These are phyloP conservation scores for Andalucia godoyi DNA, from an alignment of 78 protist genomes.

Conservation along the genomic window DNA sequence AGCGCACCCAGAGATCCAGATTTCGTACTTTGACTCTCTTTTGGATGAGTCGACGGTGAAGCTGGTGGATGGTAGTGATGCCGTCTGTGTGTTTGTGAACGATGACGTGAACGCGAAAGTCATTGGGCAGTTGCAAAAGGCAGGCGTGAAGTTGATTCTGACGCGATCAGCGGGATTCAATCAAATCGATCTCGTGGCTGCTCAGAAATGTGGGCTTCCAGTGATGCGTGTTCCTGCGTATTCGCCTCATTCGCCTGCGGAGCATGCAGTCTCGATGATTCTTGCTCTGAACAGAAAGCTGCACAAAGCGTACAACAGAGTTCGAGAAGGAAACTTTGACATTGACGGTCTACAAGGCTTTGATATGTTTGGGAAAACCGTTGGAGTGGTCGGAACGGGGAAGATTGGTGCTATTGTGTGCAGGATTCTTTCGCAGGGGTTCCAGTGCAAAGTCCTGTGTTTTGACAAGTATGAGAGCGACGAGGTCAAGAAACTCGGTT, in stretches of 20 bases:
- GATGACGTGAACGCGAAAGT: constrained; percentile 15
- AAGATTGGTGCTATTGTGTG: constrained; percentile 38
- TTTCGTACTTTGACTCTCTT: too few species aligned
- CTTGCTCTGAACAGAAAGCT: constrained; percentile 51
- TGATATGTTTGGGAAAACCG: constrained; percentile 39
- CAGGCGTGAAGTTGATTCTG: not conserved
- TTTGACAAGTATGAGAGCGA: constrained; percentile 4
- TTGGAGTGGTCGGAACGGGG: constrained; percentile 62
- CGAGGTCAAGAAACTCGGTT: constrained; percentile 13
- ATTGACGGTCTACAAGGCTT: constrained; percentile 58
- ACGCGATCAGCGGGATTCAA: constrained; percentile 69
- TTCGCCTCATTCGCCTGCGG: constrained; percentile 76
- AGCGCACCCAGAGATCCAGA: too few species aligned
- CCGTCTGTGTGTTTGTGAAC: constrained; percentile 59
- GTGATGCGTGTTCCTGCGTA: constrained; percentile 70
- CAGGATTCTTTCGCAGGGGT: constrained; percentile 17
- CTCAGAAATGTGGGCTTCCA: constrained; percentile 29
- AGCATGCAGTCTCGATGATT: constrained; percentile 51
- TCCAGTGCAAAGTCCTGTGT: constrained; percentile 25
- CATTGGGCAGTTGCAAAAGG: not conserved
- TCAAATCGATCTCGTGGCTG: constrained; percentile 47
- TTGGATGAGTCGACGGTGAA: not conserved
- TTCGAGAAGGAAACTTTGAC: constrained; percentile 48
- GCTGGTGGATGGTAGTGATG: constrained; percentile 2
- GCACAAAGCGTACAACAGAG: constrained; percentile 48